These are phyloP conservation scores for Kwoniella shandongensis DNA, from an alignment of 768 basidiomycete species.

Conservation along the genomic window DNA sequence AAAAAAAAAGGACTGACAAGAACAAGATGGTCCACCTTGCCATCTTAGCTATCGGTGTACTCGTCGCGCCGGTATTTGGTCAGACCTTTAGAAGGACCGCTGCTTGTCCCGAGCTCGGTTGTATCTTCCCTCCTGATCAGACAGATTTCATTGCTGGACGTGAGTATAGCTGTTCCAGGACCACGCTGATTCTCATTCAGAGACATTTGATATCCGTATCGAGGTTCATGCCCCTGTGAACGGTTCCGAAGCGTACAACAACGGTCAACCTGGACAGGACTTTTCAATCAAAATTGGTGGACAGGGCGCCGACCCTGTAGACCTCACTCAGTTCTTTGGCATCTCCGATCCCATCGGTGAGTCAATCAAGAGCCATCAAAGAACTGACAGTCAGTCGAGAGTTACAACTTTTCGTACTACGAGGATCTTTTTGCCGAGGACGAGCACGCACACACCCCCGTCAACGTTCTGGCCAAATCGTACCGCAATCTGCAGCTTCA, in stretches of 20 bases:
- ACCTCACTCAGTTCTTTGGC: constrained; percentile 46
- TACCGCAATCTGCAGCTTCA: constrained; percentile 53
- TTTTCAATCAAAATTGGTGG: constrained; percentile 51
- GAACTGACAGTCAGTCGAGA: constrained; percentile 18
- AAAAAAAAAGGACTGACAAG: neutral
- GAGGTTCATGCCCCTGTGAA: constrained; percentile 55
- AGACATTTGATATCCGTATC: constrained; percentile 36
- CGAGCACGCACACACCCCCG: constrained; percentile 43
- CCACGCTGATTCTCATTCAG: neutral
- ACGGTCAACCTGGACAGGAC: constrained; percentile 46
- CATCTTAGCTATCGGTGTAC: constrained; percentile 14
- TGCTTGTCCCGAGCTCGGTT: constrained; percentile 50
- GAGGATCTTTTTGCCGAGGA: constrained; percentile 52
- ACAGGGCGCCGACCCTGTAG: constrained; percentile 34
- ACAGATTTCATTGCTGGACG: constrained; percentile 48
- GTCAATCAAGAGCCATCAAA: constrained; percentile 2
- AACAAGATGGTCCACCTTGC: constrained; percentile 9
- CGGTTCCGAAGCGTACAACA: constrained; percentile 53
- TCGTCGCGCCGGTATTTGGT: constrained; percentile 28
- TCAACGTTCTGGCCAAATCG: constrained; percentile 53
- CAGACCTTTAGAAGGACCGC: constrained; percentile 47
- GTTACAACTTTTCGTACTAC: constrained; percentile 51
- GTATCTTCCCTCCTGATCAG: constrained; percentile 49
- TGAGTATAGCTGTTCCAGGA: constrained; percentile 6
- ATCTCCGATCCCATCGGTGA: constrained; percentile 33